phyloP scores from a whole-genome alignment of 75 land plant species.

The Pseudotsuga menziesii region DNA sequence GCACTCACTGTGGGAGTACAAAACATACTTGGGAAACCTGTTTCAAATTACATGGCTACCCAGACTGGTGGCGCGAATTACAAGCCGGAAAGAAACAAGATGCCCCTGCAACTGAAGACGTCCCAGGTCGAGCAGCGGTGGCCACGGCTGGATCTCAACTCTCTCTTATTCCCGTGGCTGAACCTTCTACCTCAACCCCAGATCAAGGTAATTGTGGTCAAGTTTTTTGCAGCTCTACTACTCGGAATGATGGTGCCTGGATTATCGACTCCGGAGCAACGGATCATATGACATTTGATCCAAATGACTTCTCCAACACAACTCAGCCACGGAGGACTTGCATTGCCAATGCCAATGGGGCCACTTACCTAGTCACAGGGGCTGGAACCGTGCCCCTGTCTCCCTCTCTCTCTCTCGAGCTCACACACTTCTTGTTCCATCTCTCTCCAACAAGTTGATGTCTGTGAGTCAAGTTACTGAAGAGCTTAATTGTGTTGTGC shows the following conservation, averaged over 20 bases:
- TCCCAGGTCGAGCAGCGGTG: background rate
- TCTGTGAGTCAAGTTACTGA: constrained; percentile 14
- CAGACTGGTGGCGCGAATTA: background rate
- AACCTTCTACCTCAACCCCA: background rate
- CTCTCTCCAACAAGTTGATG: constrained; percentile 7
- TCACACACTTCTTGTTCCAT: constrained; percentile 12
- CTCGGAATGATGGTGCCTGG: constrained; percentile 9
- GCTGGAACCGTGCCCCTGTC: constrained; percentile 15
- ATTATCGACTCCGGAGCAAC: constrained; percentile 23
- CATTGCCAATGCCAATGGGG: constrained; percentile 26
- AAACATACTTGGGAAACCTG: background rate
- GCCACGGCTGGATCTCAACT: background rate
- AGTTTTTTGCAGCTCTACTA: no score
- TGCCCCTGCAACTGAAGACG: background rate
- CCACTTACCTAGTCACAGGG: constrained; percentile 14
- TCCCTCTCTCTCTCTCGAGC: constrained; percentile 2
- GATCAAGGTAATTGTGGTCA: background rate
- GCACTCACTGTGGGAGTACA: background rate
- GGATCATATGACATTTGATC: constrained; percentile 20
- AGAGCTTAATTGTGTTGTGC: constrained; percentile 17
- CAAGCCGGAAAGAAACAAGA: background rate
- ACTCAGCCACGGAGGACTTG: background rate
- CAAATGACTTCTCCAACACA: background rate
- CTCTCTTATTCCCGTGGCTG: background rate
- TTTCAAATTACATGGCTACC: background rate